Evolutionary conservation across 2,329 filamentous ascomycete genomes (phyloP), one percentile per base, ranked within the genome.

Genomic region (Cryphonectria japonica): DNA sequence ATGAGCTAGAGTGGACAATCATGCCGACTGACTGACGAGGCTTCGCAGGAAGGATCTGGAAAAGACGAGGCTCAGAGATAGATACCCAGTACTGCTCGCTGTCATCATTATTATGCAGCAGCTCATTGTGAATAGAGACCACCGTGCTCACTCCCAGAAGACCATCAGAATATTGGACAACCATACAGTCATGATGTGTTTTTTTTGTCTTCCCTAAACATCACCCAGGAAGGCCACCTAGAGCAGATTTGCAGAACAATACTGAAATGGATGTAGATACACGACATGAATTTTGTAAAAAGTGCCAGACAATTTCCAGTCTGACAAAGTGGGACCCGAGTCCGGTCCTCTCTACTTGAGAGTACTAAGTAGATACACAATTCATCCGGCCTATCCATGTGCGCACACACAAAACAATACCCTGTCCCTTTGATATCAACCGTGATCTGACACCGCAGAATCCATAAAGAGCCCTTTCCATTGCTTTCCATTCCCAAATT

Each of bases 371-470:
- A 39, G 37, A 9, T 50, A 43, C 63, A 43, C 67, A 70, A 62
- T n/a, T n/a, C n/a, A 62, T 37, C 61, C n/a, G 32, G 61, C 67
- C 54, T 37, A 14, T 63, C 43, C 43, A 66, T 69, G 43, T 54
- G 41, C 46, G 46, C 61, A 43, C 57, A 43, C 61, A 61, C 52
- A 66, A 57, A 37, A 37, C 9, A 26, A 69, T 62, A 29, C 1
- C 19, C 50, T 41, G 63, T 32, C 68, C 39, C 65, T 41, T 34
- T 61, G 50, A 57, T 52, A 46, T 52, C 52, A 61, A 57, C 32
- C 67, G 63, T 71, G 50, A 54, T n/a, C 60, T 69, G 32, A 11
- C 29, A 69, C 64, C 63, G 67, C 66, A 52, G n/a, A 70, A 68
- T 41, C 32, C 59, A 50, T 32, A 46, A 41, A 50, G 3, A 50